These are phyloP conservation scores for Salinomyces thailandicus DNA, from an alignment of 2,329 filamentous ascomycete genomes.

Conservation along the genomic window DNA sequence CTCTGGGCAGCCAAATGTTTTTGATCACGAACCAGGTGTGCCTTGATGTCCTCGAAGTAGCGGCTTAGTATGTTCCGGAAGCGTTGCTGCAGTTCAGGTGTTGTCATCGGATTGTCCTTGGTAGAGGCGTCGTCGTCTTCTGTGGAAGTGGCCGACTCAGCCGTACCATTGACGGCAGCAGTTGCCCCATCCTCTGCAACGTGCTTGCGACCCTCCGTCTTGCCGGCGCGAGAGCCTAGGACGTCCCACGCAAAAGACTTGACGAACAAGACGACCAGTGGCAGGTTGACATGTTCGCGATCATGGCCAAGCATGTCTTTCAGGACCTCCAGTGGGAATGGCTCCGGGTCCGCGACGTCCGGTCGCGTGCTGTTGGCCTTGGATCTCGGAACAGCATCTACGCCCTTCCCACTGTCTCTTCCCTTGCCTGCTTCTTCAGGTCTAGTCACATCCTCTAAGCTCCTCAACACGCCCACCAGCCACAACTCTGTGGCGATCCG, in stretches of 20 bases:
- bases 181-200: constrained; percentile 71
- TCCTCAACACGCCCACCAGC: constrained; percentile 80
- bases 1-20: constrained; percentile 78
- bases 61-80: constrained; percentile 77
- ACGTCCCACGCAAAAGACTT: constrained; percentile 96
- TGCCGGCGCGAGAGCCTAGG: constrained; percentile 62
- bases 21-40: constrained; percentile 81
- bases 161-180: constrained; percentile 40
- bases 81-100: constrained; percentile 67
- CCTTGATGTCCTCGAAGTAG: constrained; percentile 89
- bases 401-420: constrained; percentile 46
- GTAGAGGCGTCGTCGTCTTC: constrained; percentile 39
- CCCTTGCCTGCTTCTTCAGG: constrained; percentile 53
- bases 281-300: constrained; percentile 81
- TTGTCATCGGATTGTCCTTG: constrained; percentile 63
- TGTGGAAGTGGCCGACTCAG: constrained; percentile 42
- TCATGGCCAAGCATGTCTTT: constrained; percentile 94
- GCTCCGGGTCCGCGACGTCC: constrained; percentile 64
- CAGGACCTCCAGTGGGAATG: constrained; percentile 92
- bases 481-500: constrained; percentile 91
- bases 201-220: constrained; percentile 69
- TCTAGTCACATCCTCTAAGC: constrained; percentile 58
- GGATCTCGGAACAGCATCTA: constrained; percentile 51
- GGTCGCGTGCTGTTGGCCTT: constrained; percentile 46
- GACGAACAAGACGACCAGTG: constrained; percentile 86